These are phyloP conservation scores for Moelleriella libera DNA, from an alignment of 2,329 filamentous ascomycete species.

Conservation along the genomic window DNA sequence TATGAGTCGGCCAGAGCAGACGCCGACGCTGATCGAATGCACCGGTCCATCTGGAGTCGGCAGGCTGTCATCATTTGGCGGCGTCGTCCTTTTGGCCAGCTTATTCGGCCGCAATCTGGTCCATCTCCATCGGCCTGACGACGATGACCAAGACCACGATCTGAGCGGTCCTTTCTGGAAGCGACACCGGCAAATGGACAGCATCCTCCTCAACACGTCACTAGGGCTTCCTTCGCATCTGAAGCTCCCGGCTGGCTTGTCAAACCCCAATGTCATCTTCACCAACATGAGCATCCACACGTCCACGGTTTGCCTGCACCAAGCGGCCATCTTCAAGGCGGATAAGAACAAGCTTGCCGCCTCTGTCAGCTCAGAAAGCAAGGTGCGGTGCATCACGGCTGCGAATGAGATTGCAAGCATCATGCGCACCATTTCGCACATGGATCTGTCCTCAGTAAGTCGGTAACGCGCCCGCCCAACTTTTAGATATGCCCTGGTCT, in stretches of 20 bases:
- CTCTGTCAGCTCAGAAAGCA: constrained; percentile 75
- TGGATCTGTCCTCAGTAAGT: constrained; percentile 70
- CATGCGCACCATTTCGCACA: constrained; percentile 87
- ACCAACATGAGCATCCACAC: constrained; percentile 96
- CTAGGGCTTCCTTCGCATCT: constrained; percentile 69
- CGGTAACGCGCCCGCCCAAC: too few species aligned
- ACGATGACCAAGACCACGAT: constrained; percentile 71
- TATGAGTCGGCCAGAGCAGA: constrained; percentile 60
- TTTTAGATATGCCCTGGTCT: neutral
- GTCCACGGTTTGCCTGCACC: constrained; percentile 92
- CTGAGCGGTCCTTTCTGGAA: constrained; percentile 94
- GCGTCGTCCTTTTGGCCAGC: constrained; percentile 72
- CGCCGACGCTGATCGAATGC: constrained; percentile 54
- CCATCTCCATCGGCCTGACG: constrained; percentile 77
- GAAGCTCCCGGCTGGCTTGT: constrained; percentile 62
- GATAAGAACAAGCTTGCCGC: constrained; percentile 72
- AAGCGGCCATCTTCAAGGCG: constrained; percentile 94
- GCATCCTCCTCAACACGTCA: constrained; percentile 75
- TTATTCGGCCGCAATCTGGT: constrained; percentile 83
- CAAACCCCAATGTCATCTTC: constrained; percentile 77
- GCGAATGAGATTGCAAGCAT: constrained; percentile 89
- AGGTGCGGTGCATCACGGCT: constrained; percentile 81
- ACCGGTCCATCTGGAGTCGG: constrained; percentile 58
- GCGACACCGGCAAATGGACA: constrained; percentile 77
- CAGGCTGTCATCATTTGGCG: constrained; percentile 64